Conservation (phyloP, 768 basidiomycete species). For the Amanita subjunquillea region DNA sequence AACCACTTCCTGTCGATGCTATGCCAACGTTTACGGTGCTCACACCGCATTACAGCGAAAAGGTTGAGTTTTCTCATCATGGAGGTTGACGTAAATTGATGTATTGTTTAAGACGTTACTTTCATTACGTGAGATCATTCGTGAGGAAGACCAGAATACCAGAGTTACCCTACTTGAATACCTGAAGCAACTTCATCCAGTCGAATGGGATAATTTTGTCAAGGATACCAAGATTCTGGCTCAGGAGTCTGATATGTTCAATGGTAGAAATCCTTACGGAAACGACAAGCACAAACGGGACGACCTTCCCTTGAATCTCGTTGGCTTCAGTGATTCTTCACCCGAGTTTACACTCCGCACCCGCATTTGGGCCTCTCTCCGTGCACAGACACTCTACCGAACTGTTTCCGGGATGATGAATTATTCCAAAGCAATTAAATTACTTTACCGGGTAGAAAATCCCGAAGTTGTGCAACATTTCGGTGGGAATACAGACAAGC, state of each 20-base stretch:
- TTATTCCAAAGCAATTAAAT: constrained; percentile 98
- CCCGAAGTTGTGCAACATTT: constrained; percentile 97
- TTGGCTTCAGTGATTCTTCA: constrained; percentile 98
- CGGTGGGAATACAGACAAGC: constrained; percentile 94
- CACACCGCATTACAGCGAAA: constrained; percentile 98
- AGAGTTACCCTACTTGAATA: constrained; percentile 97
- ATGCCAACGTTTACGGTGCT: constrained; percentile 99
- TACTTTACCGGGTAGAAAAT: constrained; percentile 98
- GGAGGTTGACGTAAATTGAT: constrained; percentile 4
- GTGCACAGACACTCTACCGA: constrained; percentile 96
- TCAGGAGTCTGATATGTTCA: constrained; percentile 85
- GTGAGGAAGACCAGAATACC: constrained; percentile 95
- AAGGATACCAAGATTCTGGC: constrained; percentile 99
- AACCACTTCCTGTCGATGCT: constrained; percentile 92
- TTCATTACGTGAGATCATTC: constrained; percentile 95
- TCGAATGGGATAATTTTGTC: constrained; percentile 99
- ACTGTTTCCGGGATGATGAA: constrained; percentile 99
- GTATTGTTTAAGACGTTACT: constrained; percentile 61
- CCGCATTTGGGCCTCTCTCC: constrained; percentile 97
- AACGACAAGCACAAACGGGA: constrained; percentile 82
- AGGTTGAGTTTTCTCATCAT: constrained; percentile 37
- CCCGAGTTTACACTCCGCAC: constrained; percentile 98
- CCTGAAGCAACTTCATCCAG: constrained; percentile 93
- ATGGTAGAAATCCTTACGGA: constrained; percentile 62
- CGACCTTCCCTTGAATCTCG: constrained; percentile 95